A percentile compares a stretch with the other conserved stretches of the same genome.
phyloP scores from a whole-genome alignment of 257 asterid genomes.

The Scutellaria minor region DNA sequence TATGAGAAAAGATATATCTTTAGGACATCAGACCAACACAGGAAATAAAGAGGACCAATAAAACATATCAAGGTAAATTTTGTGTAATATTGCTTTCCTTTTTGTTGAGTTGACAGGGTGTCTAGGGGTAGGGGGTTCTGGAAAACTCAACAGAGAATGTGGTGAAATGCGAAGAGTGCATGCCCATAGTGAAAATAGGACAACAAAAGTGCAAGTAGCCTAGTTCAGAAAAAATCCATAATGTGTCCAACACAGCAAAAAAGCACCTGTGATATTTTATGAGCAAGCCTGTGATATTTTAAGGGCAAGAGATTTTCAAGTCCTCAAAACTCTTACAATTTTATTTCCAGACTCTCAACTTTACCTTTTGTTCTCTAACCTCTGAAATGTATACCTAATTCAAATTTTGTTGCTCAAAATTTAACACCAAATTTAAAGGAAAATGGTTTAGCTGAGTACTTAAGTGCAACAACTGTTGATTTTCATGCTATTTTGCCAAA shows the following conservation, averaged over 20 bases:
- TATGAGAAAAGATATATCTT: conserved; percentile 10
- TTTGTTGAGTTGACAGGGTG: background rate
- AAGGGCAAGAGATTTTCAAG: background rate
- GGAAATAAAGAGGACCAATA: background rate
- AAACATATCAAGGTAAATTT: conserved; percentile 6
- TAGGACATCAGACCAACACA: background rate
- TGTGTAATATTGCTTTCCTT: background rate
- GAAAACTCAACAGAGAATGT: background rate
- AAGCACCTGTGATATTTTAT: background rate
- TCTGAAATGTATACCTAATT: background rate
- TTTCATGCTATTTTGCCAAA: background rate
- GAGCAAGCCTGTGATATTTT: background rate
- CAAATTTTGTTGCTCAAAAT: background rate
- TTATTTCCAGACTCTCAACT: background rate
- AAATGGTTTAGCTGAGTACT: background rate
- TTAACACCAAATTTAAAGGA: background rate
- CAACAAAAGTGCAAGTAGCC: background rate
- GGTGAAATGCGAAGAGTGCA: background rate
- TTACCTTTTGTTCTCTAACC: background rate
- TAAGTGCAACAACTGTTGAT: background rate
- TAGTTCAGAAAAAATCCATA: background rate
- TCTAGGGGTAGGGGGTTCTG: background rate
- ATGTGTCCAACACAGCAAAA: background rate
- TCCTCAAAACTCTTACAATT: background rate
- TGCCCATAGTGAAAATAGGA: background rate